Conservation (phyloP, 805 yeast species). For the Pichia cabralensis region DNA sequence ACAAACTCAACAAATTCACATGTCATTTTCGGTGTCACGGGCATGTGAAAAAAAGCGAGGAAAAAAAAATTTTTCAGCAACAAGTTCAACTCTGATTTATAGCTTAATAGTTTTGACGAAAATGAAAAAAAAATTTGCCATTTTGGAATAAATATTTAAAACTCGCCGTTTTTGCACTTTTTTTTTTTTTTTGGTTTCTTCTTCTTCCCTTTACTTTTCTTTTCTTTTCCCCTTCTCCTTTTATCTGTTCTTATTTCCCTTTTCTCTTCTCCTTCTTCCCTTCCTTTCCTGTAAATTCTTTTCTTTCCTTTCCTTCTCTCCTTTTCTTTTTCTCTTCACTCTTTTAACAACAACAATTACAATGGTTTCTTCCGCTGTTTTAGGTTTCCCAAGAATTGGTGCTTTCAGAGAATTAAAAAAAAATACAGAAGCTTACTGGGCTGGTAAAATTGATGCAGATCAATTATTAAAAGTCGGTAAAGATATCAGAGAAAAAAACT, state of each 20-base stretch:
- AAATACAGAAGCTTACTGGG: constrained; percentile 98
- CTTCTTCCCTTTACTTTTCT: background rate
- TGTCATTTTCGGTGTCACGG: no score
- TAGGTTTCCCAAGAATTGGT: constrained; percentile 99
- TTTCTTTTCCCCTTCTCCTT: background rate
- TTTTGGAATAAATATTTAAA: no score
- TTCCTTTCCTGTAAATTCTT: background rate
- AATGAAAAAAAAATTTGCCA: no score
- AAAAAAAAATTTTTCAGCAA: no score
- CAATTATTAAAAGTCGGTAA: constrained; percentile 88
- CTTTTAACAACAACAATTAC: constrained; percentile 1
- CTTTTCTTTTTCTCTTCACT: constrained; percentile 1
- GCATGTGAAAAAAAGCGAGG: no score
- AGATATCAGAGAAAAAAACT: constrained; percentile 90
- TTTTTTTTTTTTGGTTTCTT: no score
- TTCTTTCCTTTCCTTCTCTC: background rate
- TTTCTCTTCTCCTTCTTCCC: background rate
- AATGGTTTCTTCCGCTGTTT: constrained; percentile 95
- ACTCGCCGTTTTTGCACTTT: background rate
- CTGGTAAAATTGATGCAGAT: constrained; percentile 81
- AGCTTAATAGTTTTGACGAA: no score
- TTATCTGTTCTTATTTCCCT: no score
- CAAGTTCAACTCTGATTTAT: no score
- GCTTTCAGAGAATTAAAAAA: constrained; percentile 99
- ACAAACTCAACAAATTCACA: no score